These are phyloP conservation scores for Excoecaria agallocha DNA, from an alignment of 345 rosid species.

Conservation along the genomic window DNA sequence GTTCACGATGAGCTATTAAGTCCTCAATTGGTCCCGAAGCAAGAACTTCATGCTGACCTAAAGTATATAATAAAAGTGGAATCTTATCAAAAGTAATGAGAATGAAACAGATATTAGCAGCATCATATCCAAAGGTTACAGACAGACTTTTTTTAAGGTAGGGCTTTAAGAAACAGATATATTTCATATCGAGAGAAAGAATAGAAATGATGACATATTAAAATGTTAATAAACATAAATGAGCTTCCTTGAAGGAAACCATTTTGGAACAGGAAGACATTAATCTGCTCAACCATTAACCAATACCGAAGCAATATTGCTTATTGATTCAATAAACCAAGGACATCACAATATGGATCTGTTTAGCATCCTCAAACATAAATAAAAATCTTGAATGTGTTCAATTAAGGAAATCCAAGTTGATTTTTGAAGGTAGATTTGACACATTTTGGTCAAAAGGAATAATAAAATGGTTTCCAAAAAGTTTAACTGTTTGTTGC, in stretches of 20 bases:
- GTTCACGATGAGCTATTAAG: constrained; percentile 96
- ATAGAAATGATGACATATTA: not conserved
- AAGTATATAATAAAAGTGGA: constrained; percentile 14
- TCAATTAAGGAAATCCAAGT: not conserved
- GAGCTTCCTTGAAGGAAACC: not conserved
- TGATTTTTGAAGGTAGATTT: not conserved
- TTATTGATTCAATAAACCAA: not conserved
- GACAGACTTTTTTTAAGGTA: not conserved
- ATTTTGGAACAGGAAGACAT: not conserved
- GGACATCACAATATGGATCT: not conserved
- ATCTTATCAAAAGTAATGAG: not conserved
- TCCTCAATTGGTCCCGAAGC: constrained; percentile 99
- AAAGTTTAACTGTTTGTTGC: too few relatives aligned
- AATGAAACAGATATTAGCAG: not conserved
- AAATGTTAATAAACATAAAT: not conserved
- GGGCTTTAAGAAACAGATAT: not conserved
- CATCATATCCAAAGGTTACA: not conserved
- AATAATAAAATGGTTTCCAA: not conserved
- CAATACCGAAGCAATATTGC: not conserved
- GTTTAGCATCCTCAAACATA: not conserved
- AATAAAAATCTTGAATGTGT: not conserved
- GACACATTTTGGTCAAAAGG: not conserved
- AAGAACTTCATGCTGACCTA: constrained; percentile 98
- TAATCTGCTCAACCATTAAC: not conserved
- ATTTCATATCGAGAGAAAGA: not conserved